Conservation (phyloP, 495 filamentous ascomycete genomes). For the Annulohypoxylon bovei region DNA sequence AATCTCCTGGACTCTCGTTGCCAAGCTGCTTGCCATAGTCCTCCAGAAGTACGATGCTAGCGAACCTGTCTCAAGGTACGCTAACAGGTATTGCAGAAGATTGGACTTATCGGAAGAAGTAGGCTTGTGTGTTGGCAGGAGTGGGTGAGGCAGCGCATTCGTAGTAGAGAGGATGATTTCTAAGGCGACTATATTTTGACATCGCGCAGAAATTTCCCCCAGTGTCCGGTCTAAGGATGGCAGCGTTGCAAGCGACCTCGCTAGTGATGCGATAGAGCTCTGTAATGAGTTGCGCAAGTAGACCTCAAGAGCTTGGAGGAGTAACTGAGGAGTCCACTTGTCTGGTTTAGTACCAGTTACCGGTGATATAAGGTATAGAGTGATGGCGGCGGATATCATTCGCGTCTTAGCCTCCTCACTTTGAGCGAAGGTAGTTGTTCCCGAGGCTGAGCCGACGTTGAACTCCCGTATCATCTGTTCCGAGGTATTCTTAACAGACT, state of each 20-base stretch:
- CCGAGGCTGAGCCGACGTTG: conserved; percentile 73
- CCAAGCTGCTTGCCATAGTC: conserved; percentile 79
- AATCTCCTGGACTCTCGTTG: conserved; percentile 83
- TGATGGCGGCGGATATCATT: conserved; percentile 76
- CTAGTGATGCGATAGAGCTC: conserved; percentile 74
- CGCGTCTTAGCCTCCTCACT: conserved; percentile 79
- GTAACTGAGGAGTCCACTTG: conserved; percentile 72
- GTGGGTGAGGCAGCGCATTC: conserved; percentile 71
- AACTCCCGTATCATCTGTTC: conserved; percentile 88
- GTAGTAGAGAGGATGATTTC: conserved; percentile 78
- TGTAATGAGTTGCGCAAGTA: conserved; percentile 81
- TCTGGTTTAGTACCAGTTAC: conserved; percentile 57
- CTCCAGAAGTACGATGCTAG: conserved; percentile 93
- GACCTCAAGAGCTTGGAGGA: conserved; percentile 79
- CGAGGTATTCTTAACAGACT: conserved; percentile 70
- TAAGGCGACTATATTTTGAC: conserved; percentile 88
- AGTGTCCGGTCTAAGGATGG: conserved; percentile 85
- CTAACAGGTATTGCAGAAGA: conserved; percentile 77
- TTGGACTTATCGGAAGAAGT: conserved; percentile 52
- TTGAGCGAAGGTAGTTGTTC: conserved; percentile 74
- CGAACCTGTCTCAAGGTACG: conserved; percentile 85
- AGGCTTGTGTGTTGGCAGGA: conserved; percentile 56
- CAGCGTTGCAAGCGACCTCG: conserved; percentile 78
- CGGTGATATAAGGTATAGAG: conserved; percentile 85
- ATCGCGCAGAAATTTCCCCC: conserved; percentile 80